Conservation (phyloP, 768 basidiomycete species). For the Hygrophorus russula region DNA sequence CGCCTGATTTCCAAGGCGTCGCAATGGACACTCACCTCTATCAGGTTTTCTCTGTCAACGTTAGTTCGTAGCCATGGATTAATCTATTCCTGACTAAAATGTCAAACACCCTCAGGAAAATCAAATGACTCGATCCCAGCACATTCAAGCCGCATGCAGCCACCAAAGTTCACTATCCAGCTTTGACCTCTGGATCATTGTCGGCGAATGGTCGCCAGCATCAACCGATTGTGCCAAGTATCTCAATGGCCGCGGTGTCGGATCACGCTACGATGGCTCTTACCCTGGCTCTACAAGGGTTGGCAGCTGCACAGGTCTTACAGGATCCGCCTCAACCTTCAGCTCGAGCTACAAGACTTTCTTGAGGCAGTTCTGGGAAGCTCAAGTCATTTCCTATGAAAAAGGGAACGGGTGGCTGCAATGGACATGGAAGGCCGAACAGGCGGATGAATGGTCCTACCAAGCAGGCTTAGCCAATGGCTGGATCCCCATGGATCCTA, state of each 20-base stretch:
- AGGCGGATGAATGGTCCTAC: constrained; percentile 86
- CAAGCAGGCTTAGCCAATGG: constrained; percentile 68
- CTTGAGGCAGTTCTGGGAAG: constrained; percentile 76
- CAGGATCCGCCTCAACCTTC: constrained; percentile 67
- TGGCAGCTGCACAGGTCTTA: constrained; percentile 65
- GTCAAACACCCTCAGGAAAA: constrained; percentile 24
- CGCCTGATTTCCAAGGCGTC: constrained; percentile 49
- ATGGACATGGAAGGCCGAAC: constrained; percentile 82
- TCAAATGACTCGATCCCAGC: constrained; percentile 34
- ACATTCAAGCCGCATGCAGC: constrained; percentile 51
- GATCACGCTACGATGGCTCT: constrained; percentile 56
- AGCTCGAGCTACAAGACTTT: constrained; percentile 71
- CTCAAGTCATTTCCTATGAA: constrained; percentile 68
- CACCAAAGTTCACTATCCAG: constrained; percentile 30
- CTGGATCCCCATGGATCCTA: constrained; percentile 68
- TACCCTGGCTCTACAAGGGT: constrained; percentile 51
- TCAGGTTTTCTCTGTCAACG: constrained; percentile 55
- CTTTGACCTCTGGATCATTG: constrained; percentile 68
- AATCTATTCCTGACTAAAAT: not conserved
- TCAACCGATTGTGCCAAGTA: constrained; percentile 71
- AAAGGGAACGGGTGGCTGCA: constrained; percentile 62
- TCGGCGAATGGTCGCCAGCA: constrained; percentile 83
- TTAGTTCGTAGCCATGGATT: constrained; percentile 18
- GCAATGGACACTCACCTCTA: constrained; percentile 76
- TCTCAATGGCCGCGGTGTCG: constrained; percentile 72